Evolutionary conservation across 192 early-diverging fungal genomes (phyloP).

Genomic region (Phycomyces nitens): DNA sequence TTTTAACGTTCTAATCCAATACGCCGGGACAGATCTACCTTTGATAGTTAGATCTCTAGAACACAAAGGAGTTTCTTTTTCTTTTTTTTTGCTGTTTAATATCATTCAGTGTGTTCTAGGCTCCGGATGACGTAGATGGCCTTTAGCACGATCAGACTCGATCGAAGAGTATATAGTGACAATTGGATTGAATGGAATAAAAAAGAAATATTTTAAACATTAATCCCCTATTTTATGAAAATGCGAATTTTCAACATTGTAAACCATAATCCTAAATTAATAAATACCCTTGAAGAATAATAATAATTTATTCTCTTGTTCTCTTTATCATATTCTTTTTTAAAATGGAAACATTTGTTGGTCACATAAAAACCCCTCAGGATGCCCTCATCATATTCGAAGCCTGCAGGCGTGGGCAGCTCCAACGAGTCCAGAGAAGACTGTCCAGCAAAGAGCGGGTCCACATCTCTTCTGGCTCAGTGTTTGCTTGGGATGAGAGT

Average conservation of each 20-base stretch:
- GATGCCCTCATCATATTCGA: slow-evolving; percentile 88
- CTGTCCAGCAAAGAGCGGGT: slow-evolving; percentile 78
- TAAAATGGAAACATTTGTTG: slow-evolving; percentile 80
- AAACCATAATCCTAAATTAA: background rate
- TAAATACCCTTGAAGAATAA: background rate
- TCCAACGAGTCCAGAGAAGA: slow-evolving; percentile 73
- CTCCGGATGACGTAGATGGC: background rate
- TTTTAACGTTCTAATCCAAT: background rate
- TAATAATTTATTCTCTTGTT: background rate
- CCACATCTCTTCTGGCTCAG: slow-evolving; percentile 75
- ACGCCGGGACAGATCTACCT: too few relatives aligned
- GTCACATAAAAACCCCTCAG: slow-evolving; percentile 79
- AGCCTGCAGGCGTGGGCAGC: slow-evolving; percentile 74
- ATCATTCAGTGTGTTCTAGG: background rate
- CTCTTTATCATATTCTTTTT: background rate
- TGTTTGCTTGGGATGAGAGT: slow-evolving; percentile 89
- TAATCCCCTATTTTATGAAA: slow-evolving; percentile 1
- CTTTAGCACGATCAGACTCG: background rate
- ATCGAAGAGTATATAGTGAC: background rate
- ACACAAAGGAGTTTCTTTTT: too few relatives aligned
- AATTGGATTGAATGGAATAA: background rate
- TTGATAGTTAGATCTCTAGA: background rate
- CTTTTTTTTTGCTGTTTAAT: too few relatives aligned
- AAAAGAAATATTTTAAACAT: background rate
- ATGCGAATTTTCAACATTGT: background rate